Evolutionary conservation across 495 filamentous ascomycete genomes (phyloP).

Genomic region (Hyphodiscus hymeniophilus): DNA sequence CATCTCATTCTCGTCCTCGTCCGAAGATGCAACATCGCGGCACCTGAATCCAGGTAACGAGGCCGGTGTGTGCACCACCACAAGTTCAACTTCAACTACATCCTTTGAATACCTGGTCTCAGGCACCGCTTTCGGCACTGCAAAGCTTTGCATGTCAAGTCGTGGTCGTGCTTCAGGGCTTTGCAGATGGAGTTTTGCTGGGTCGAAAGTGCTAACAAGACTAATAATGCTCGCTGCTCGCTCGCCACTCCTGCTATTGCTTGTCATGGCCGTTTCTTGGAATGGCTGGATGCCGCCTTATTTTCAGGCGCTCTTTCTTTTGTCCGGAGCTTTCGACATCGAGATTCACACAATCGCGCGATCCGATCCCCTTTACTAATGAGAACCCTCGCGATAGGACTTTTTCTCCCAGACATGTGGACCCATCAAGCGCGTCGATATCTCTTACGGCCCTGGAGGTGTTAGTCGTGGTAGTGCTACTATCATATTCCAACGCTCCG

Average conservation of each 20-base stretch:
- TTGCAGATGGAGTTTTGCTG: too few species aligned
- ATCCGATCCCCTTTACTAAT: constrained; percentile 27
- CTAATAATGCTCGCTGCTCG: constrained; percentile 56
- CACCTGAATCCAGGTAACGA: too few species aligned
- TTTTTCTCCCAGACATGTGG: constrained; percentile 88
- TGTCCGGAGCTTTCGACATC: constrained; percentile 21
- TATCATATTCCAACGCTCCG: constrained; percentile 66
- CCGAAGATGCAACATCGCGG: neutral
- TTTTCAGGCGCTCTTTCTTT: constrained; percentile 16
- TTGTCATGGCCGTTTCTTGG: constrained; percentile 9
- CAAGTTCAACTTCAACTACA: too few species aligned
- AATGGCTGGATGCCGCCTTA: neutral
- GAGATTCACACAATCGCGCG: constrained; percentile 10
- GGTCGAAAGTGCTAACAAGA: constrained; percentile 3
- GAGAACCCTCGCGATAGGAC: constrained; percentile 57
- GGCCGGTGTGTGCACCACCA: too few species aligned
- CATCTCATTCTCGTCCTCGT: neutral
- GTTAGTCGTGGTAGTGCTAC: constrained; percentile 75
- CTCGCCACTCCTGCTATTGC: constrained; percentile 50
- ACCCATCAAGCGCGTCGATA: constrained; percentile 75
- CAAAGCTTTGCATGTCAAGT: too few species aligned
- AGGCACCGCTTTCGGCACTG: too few species aligned
- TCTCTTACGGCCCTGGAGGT: constrained; percentile 89
- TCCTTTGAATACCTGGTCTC: too few species aligned
- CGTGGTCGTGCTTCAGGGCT: neutral